Conservation (phyloP, 1,139 yeast species). For the Blastobotrys proliferans region DNA sequence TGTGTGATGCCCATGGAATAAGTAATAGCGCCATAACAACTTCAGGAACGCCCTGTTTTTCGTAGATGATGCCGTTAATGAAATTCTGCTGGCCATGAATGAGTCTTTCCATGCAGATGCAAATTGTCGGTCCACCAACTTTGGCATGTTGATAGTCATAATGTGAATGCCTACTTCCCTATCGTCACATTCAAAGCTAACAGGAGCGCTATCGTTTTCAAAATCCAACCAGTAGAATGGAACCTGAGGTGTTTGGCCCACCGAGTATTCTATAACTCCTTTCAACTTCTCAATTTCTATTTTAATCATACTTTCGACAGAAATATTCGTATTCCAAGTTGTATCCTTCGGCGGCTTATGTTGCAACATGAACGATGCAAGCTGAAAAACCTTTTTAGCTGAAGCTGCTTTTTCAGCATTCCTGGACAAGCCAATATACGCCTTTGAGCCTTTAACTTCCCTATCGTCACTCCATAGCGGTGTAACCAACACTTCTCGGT, state of each 20-base stretch:
- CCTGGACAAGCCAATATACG: conserved; percentile 15
- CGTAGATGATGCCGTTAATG: neutral
- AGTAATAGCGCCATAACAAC: conserved; percentile 12
- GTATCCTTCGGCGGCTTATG: neutral
- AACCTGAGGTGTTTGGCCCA: neutral
- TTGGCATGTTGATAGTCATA: conserved; percentile 8
- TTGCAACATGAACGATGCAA: neutral
- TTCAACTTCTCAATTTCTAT: conserved; percentile 4
- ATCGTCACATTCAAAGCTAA: neutral
- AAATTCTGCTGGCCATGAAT: neutral
- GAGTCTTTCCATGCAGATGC: conserved; percentile 8
- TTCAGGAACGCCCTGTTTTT: conserved; percentile 6
- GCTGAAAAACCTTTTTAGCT: neutral
- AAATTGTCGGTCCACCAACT: conserved; percentile 5
- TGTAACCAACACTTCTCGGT: conserved; percentile 3
- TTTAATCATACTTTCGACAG: conserved; percentile 1
- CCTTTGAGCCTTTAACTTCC: conserved; percentile 11
- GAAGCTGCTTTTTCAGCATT: conserved; percentile 4
- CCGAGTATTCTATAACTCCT: neutral
- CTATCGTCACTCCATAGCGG: conserved; percentile 9
- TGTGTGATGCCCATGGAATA: conserved; percentile 1
- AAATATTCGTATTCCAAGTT: neutral
- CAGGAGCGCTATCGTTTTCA: neutral
- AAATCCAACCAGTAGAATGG: neutral
- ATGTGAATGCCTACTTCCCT: neutral